phyloP scores from a whole-genome alignment of 2,329 filamentous ascomycete genomes.

The Elsinoe perseae region DNA sequence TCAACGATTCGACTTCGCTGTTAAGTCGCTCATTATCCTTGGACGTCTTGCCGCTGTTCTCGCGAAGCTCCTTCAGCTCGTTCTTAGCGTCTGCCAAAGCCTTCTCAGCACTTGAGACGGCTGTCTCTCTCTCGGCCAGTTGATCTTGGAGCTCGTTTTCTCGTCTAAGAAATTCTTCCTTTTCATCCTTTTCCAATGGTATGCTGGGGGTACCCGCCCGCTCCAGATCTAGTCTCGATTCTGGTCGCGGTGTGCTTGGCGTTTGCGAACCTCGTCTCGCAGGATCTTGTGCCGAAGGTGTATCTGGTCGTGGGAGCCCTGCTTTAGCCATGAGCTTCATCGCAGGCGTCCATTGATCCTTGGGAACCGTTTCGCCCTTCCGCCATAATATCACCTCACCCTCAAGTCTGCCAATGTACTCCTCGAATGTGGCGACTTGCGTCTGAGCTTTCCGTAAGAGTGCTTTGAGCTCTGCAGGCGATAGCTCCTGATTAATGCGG shows the following conservation, averaged over 20 bases:
- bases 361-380: conserved; percentile 77
- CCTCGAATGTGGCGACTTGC: conserved; percentile 81
- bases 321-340: conserved; percentile 45
- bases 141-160: conserved; percentile 98
- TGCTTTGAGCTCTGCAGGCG: conserved; percentile 86
- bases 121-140: conserved; percentile 82
- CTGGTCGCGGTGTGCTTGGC: conserved; percentile 48
- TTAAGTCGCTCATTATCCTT: conserved; percentile 87
- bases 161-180: conserved; percentile 86
- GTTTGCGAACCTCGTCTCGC: conserved; percentile 40
- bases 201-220: conserved; percentile 80
- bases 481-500: conserved; percentile 98
- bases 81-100: conserved; percentile 74
- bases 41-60: conserved; percentile 71
- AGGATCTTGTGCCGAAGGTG: conserved; percentile 41
- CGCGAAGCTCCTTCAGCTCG: conserved; percentile 76
- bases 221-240: conserved; percentile 62
- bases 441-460: conserved; percentile 87
- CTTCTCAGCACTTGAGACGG: conserved; percentile 71
- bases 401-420: conserved; percentile 75
- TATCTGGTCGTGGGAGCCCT: conserved; percentile 49
- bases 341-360: conserved; percentile 75
- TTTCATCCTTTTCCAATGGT: conserved; percentile 88
- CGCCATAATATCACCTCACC: conserved; percentile 82
- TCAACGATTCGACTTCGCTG: conserved; percentile 81